Evolutionary conservation across 1,139 yeast genomes (phyloP), one percentile per base, ranked within the genome.

Genomic region (Arxiozyma bovina): DNA sequence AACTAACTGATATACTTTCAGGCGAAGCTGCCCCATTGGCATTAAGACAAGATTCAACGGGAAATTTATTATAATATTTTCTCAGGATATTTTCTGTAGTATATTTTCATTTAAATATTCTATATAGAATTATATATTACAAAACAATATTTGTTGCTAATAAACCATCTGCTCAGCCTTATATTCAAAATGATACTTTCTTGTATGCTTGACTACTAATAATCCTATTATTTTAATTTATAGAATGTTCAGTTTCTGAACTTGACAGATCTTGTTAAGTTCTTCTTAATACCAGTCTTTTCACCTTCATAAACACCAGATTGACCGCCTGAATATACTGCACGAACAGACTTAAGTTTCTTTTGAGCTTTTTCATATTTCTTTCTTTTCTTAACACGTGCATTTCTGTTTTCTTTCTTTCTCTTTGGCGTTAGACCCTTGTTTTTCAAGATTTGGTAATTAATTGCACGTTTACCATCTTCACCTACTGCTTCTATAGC

Each of bases 331-430:
- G 85, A 80, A 77, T 85, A 90, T 30, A 90, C 97, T 57, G 88
- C 89, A 72, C 96, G 85, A 60, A 88, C 86, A 57, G 96, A 85
- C 68, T 85, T 84, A 70, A 94, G 85, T 71, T 90, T 90, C 89
- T 90, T 91, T 76, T 90, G 84, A 45, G 99, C 99, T 70, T 81
- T 80, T 60, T 89, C 98, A 75, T 87, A 93, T 82, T 89, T 89
- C 83, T 84, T 87, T 79, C 98, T 86, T 95, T 93, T 93, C 78
- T 93, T 93, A 68, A 93, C 98, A 74, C 99, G 85, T 46, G 98
- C 81, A 70, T 93, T 94, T 74, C 98, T 81, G 76, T 87, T 84
- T 63, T 89, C 97, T 78, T 93, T 93, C 77, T 87, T 87, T 69
- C 96, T 81, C 71, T 85, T 86, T 25, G 96, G 91, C 1, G 97